Evolutionary conservation across 2,329 filamentous ascomycete species (phyloP), one percentile per base, ranked within the genome.

Genomic region (Hymenoscyphus linearis): DNA sequence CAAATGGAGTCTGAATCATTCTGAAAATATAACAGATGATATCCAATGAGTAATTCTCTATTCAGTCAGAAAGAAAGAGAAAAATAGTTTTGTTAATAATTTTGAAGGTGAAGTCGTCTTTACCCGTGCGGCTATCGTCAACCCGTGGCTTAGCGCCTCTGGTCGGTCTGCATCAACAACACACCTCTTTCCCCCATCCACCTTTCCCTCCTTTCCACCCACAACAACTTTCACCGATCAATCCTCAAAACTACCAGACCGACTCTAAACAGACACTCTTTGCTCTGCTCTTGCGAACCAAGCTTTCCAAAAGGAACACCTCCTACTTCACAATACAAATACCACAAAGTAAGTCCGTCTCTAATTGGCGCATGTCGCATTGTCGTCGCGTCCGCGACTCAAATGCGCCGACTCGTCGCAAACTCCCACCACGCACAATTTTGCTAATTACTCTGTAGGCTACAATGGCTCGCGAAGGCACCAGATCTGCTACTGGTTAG

Each of bases 391-490:
- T 36, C 66, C 68, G 66, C 69, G 68, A 61, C 61, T 54, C 55
- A 35, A 62, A 66, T 70, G 68, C 69, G 68, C 68, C 66, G 60
- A 63, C 55, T 58, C 55, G 40, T 47, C 64, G 63, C 61, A 64
- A 64, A 62, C 61, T 36, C 60, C 65, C 62, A 66, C 66, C 61
- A 68, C 63, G 64, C 35, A 61, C 22, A 59, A 59, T 57, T 55
- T 61, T 63, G 59, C 69, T 70, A 62, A 70, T 64, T 60, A 31
- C 47, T 56, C 57, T 63, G 55, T 52, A 72, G 70, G 61, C 63
- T 60, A 61, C 56, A 66, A 72, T 72, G 71, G 67, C 69, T 55
- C 65, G 69, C 55, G 67, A 69, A 63, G 69, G 68, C 22, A 72
- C 71, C 55, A 65, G 71, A 54, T 68, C 68, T 25, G 62, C 69